Percentiles rank a stretch among this genome's conserved stretches.
phyloP scores from a whole-genome alignment of 2,329 filamentous ascomycete species.

The Stagonosporopsis vannaccii region DNA sequence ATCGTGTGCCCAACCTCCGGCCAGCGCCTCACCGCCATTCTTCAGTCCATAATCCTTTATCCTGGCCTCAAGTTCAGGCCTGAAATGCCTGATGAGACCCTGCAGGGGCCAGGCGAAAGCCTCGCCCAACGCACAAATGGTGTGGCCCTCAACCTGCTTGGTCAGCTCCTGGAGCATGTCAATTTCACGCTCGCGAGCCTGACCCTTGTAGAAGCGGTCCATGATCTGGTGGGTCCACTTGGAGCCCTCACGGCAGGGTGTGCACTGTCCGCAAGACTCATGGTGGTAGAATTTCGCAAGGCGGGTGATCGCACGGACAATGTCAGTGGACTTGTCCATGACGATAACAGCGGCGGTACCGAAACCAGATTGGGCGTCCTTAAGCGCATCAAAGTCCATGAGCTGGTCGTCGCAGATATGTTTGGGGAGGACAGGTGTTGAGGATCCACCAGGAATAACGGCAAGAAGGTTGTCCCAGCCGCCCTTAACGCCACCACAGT shows the following conservation, averaged over 20 bases:
- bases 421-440: slow-evolving; percentile 94
- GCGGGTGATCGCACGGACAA: slow-evolving; percentile 91
- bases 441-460: slow-evolving; percentile 94
- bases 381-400: slow-evolving; percentile 98
- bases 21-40: slow-evolving; percentile 76
- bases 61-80: slow-evolving; percentile 90
- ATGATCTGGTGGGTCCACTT: slow-evolving; percentile 99
- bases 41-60: slow-evolving; percentile 81
- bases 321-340: slow-evolving; percentile 97
- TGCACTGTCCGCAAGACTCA: slow-evolving; percentile 98
- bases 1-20: slow-evolving; percentile 86
- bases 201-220: slow-evolving; percentile 91
- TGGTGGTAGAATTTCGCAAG: slow-evolving; percentile 98
- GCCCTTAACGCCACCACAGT: slow-evolving; percentile 94
- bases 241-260: slow-evolving; percentile 97
- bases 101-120: slow-evolving; percentile 99
- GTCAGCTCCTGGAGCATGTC: slow-evolving; percentile 99
- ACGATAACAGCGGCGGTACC: slow-evolving; percentile 98
- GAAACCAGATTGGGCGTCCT: slow-evolving; percentile 96
- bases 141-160: slow-evolving; percentile 99
- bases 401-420: slow-evolving; percentile 89
- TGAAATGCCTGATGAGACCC: slow-evolving; percentile 97
- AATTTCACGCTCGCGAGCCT: slow-evolving; percentile 89
- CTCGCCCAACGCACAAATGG: slow-evolving; percentile 96
- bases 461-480: slow-evolving; percentile 98